Percentiles rank a stretch among this genome's conserved stretches.
phyloP scores from a whole-genome alignment of 805 yeast species.

The Candida easanensis region DNA sequence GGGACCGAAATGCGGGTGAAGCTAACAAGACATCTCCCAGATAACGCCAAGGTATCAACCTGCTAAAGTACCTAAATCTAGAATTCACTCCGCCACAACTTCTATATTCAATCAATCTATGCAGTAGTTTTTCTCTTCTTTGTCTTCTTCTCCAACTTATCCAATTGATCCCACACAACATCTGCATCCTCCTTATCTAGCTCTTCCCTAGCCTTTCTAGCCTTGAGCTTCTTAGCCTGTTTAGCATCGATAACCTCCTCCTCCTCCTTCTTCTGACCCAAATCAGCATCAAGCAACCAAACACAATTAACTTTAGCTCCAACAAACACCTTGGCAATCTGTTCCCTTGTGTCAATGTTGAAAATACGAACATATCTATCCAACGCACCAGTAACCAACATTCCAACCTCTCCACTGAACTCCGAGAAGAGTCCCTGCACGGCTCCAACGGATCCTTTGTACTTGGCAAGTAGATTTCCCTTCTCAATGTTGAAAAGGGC shows the following conservation, averaged over 20 bases:
- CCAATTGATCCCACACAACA: slow-evolving; percentile 36
- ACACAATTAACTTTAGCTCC: slow-evolving; percentile 68
- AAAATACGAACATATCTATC: slow-evolving; percentile 85
- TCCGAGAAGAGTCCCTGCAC: slow-evolving; percentile 35
- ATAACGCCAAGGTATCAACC: no score
- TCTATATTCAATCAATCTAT: no score
- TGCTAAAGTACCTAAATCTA: no score
- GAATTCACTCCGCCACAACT: no score
- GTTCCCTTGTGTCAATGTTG: slow-evolving; percentile 55
- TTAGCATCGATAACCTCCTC: slow-evolving; percentile 27
- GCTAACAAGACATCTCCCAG: no score
- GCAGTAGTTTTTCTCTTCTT: slow-evolving; percentile 20
- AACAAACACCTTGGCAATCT: slow-evolving; percentile 64
- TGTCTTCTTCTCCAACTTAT: slow-evolving; percentile 15
- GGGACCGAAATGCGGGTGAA: no score
- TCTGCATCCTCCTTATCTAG: slow-evolving; percentile 32
- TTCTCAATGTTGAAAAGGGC: slow-evolving; percentile 50
- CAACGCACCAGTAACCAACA: slow-evolving; percentile 76
- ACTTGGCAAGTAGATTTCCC: slow-evolving; percentile 65
- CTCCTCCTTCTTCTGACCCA: slow-evolving; percentile 27
- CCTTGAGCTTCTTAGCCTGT: slow-evolving; percentile 28
- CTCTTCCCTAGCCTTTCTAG: slow-evolving; percentile 37
- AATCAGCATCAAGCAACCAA: slow-evolving; percentile 45
- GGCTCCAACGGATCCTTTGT: slow-evolving; percentile 75
- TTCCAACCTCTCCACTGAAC: slow-evolving; percentile 33